phyloP scores from a whole-genome alignment of 106 monocot species.

The Dioscorea dumetorum region DNA sequence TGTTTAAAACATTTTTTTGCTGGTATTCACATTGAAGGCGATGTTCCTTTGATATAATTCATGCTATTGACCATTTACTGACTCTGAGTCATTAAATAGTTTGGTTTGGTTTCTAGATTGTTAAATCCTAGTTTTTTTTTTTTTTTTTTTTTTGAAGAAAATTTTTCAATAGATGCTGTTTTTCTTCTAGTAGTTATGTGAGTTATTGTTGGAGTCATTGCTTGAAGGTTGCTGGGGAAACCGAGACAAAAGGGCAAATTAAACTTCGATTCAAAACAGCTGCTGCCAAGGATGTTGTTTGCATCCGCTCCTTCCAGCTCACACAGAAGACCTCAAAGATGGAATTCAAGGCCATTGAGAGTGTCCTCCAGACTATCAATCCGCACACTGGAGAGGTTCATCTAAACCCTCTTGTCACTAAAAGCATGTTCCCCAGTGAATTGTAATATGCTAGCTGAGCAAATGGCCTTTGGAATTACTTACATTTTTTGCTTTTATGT shows the following conservation, averaged over 20 bases:
- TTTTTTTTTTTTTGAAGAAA: too few species aligned
- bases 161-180: too few species aligned
- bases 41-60: too few species aligned
- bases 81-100: too few species aligned
- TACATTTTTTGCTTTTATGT: neutral
- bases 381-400: constrained; percentile 85
- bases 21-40: too few species aligned
- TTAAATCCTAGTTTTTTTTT: too few species aligned
- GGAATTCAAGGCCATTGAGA: constrained; percentile 99
- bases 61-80: too few species aligned
- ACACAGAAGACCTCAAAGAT: constrained; percentile 98
- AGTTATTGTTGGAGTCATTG: neutral
- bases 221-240: constrained; percentile 82
- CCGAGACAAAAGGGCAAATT: constrained; percentile 97
- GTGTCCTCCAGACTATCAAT: constrained; percentile 98
- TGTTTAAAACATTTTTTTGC: too few species aligned
- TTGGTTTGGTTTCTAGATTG: too few species aligned
- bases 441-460: neutral
- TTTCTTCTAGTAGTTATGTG: too few species aligned
- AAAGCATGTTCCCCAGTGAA: neutral
- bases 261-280: constrained; percentile 98
- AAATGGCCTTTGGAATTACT: neutral
- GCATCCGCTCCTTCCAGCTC: constrained; percentile 94
- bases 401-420: neutral
- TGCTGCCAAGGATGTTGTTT: constrained; percentile 94